Evolutionary conservation across 2,329 filamentous ascomycete genomes (phyloP).

Genomic region (Pseudodiploospora longispora): DNA sequence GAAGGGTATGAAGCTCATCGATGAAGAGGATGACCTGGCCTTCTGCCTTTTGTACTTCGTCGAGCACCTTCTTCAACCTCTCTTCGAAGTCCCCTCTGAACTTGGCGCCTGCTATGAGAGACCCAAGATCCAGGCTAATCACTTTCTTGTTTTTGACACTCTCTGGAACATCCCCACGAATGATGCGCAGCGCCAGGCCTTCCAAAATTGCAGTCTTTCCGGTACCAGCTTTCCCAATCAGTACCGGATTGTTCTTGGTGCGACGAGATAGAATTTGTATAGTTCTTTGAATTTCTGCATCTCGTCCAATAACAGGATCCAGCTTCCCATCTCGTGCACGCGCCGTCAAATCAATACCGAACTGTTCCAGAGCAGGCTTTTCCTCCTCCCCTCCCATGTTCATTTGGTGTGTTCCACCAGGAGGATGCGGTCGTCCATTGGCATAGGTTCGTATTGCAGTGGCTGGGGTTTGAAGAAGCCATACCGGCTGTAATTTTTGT

Average conservation of each 20-base stretch:
- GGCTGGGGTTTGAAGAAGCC: constrained; percentile 19
- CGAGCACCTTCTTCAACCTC: constrained; percentile 79
- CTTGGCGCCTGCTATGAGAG: constrained; percentile 90
- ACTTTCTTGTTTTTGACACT: constrained; percentile 93
- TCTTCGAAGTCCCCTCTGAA: constrained; percentile 96
- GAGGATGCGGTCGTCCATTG: constrained; percentile 72
- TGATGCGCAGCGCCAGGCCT: constrained; percentile 81
- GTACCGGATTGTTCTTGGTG: constrained; percentile 91
- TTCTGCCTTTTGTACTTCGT: constrained; percentile 81
- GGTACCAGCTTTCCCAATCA: constrained; percentile 87
- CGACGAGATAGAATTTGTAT: constrained; percentile 88
- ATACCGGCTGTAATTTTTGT: constrained; percentile 2
- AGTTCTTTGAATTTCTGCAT: constrained; percentile 84
- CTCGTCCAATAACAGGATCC: constrained; percentile 91
- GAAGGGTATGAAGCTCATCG: constrained; percentile 84
- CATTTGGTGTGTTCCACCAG: constrained; percentile 91
- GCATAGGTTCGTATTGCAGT: constrained; percentile 47
- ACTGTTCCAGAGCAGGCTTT: constrained; percentile 85
- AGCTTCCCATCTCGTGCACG: constrained; percentile 81
- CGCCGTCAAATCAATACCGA: constrained; percentile 81
- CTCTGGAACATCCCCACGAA: constrained; percentile 87
- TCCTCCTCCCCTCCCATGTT: constrained; percentile 67
- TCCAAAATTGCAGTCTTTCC: constrained; percentile 93
- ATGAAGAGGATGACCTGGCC: constrained; percentile 92
- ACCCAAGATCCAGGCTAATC: constrained; percentile 78